Conservation (phyloP, 2,329 filamentous ascomycete species). For the Coniochaeta hoffmannii region DNA sequence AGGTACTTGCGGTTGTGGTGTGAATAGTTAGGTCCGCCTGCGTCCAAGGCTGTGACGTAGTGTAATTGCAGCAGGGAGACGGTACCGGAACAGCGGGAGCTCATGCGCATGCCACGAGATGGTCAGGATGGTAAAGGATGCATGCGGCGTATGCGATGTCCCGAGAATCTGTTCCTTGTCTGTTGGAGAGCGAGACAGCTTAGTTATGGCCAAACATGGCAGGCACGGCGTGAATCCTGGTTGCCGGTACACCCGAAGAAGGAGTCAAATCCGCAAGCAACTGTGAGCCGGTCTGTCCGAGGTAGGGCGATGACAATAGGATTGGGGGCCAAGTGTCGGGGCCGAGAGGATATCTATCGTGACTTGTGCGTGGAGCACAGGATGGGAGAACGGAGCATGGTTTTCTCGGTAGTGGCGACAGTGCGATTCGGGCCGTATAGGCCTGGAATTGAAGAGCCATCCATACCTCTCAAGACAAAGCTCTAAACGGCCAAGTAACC, state of each 20-base stretch:
- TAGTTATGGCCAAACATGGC: neutral
- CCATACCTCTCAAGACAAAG: neutral
- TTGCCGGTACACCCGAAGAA: neutral
- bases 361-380: neutral
- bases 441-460: neutral
- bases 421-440: neutral
- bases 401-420: neutral
- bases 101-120: neutral
- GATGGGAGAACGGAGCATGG: neutral
- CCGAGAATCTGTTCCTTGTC: neutral
- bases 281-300: neutral
- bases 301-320: neutral
- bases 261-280: neutral
- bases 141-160: neutral
- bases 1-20: constrained; percentile 5
- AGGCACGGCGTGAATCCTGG: neutral
- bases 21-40: neutral
- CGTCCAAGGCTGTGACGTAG: neutral
- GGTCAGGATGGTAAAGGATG: neutral
- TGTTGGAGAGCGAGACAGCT: neutral
- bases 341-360: neutral
- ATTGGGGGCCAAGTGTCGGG: neutral
- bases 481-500: neutral
- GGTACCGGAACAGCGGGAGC: neutral
- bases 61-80: neutral